Conservation (phyloP, 345 rosid genomes). For the Boechera divaricarpa region DNA sequence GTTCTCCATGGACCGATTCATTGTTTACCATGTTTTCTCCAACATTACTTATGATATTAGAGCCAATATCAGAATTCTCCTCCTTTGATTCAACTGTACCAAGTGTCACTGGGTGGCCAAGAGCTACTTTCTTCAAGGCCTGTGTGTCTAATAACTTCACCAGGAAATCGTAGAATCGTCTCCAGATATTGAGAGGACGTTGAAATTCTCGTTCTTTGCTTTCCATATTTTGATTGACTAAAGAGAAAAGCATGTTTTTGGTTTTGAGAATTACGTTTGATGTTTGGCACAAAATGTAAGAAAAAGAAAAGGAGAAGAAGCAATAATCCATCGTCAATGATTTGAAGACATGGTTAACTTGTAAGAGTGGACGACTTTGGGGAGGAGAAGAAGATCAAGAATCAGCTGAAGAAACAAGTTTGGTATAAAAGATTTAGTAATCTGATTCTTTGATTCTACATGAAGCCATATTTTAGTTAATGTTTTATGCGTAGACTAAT, state of each 20-base stretch:
- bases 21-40: background rate
- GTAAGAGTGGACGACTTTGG: slow-evolving; percentile 28
- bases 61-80: slow-evolving; percentile 13
- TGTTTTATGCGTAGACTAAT: too few species aligned
- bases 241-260: slow-evolving; percentile 27
- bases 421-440: slow-evolving; percentile 8
- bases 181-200: slow-evolving; percentile 16
- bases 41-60: slow-evolving; percentile 24
- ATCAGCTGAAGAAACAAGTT: slow-evolving; percentile 31
- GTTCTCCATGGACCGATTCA: slow-evolving; percentile 17
- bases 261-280: background rate
- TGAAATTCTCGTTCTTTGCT: slow-evolving; percentile 5
- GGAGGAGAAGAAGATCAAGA: slow-evolving; percentile 22
- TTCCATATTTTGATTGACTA: slow-evolving; percentile 4
- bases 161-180: slow-evolving; percentile 22
- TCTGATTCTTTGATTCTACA: slow-evolving; percentile 30
- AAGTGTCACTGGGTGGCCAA: slow-evolving; percentile 9
- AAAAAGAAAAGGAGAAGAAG: background rate
- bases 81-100: slow-evolving; percentile 8
- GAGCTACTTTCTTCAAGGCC: slow-evolving; percentile 27
- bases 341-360: slow-evolving; percentile 26
- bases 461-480: background rate
- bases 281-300: slow-evolving; percentile 19
- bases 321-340: background rate
- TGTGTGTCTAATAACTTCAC: slow-evolving; percentile 28